Evolutionary conservation across 192 early-diverging fungal species (phyloP).

Genomic region (Rhizophagus sp.): DNA sequence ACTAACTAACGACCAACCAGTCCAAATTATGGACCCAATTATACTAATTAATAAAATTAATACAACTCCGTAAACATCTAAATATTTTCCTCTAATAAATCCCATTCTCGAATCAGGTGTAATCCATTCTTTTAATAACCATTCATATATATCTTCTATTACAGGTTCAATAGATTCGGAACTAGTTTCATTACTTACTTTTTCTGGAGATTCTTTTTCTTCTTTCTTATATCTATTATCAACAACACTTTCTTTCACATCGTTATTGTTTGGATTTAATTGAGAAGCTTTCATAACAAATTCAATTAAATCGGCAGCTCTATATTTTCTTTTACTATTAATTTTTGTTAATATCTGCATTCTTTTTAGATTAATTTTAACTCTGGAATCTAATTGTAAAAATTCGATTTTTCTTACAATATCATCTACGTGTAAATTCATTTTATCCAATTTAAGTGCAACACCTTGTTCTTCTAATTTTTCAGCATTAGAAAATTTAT

Average conservation of each 20-base stretch:
- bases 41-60: background rate
- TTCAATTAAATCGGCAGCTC: constrained; percentile 28
- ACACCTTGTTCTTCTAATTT: constrained; percentile 1
- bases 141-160: background rate
- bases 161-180: background rate
- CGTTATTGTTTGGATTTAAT: background rate
- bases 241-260: background rate
- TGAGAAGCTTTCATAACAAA: constrained; percentile 7
- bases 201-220: background rate
- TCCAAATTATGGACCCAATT: background rate
- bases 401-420: constrained; percentile 3
- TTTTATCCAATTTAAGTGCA: constrained; percentile 6
- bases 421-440: constrained; percentile 1
- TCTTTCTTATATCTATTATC: background rate
- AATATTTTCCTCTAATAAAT: constrained; percentile 23
- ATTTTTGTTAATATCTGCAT: constrained; percentile 25
- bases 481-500: constrained; percentile 3
- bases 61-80: constrained; percentile 14
- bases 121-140: constrained; percentile 21
- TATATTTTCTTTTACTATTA: constrained; percentile 25
- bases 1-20: background rate
- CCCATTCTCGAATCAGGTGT: constrained; percentile 29
- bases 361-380: constrained; percentile 12
- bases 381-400: background rate
- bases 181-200: too few species aligned